Percentiles rank a stretch among this genome's conserved stretches.
Conservation (phyloP, 106 monocot species). For the Allium cepa region DNA sequence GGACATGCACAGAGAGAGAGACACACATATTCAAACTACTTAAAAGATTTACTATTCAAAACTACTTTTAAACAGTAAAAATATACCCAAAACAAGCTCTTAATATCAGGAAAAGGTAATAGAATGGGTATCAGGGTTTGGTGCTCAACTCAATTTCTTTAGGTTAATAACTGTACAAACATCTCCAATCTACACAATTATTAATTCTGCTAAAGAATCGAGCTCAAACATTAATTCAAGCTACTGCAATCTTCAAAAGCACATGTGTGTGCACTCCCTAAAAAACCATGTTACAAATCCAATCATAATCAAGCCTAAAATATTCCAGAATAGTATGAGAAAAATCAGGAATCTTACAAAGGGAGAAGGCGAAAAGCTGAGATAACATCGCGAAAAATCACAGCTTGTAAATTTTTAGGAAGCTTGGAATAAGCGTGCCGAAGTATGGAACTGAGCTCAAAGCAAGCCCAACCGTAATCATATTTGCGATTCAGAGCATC, state of each 20-base stretch:
- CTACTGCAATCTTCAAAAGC: too few species aligned
- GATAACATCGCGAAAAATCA: slow-evolving; percentile 57
- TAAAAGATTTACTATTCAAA: too few species aligned
- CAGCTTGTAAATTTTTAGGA: slow-evolving; percentile 59
- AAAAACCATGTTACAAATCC: not conserved
- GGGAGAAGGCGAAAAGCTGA: slow-evolving; percentile 79
- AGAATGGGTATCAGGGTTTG: not conserved
- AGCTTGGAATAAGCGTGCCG: slow-evolving; percentile 55
- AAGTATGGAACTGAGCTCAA: slow-evolving; percentile 60
- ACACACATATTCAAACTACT: too few species aligned
- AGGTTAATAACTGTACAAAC: too few species aligned
- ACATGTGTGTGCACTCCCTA: not conserved
- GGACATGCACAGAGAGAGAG: too few species aligned
- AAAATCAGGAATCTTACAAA: slow-evolving; percentile 19
- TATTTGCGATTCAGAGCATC: slow-evolving; percentile 45
- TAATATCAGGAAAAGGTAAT: not conserved
- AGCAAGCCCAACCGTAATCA: slow-evolving; percentile 65
- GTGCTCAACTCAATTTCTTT: not conserved
- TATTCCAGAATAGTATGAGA: not conserved
- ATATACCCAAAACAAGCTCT: too few species aligned
- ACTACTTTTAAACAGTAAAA: too few species aligned
- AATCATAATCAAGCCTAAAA: not conserved
- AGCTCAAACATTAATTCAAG: too few species aligned
- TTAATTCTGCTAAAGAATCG: too few species aligned
- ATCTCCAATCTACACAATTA: too few species aligned